phyloP scores from a whole-genome alignment of 1,139 yeast genomes.

The Starmera stellimalicola region DNA sequence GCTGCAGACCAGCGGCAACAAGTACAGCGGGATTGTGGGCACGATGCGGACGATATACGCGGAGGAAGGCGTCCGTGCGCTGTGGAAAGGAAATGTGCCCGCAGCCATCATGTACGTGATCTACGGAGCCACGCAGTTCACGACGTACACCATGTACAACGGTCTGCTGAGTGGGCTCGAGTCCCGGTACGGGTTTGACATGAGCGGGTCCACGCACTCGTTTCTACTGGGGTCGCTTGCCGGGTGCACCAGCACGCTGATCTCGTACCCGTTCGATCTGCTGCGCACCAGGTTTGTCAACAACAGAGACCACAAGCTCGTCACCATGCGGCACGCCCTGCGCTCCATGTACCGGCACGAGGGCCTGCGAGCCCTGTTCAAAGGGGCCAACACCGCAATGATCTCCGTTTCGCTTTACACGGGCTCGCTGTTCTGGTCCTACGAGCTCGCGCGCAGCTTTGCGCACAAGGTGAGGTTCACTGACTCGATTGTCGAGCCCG shows the following conservation, averaged over 20 bases:
- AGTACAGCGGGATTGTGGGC: slow-evolving; percentile 25
- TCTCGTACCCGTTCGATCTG: slow-evolving; percentile 84
- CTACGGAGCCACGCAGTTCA: slow-evolving; percentile 82
- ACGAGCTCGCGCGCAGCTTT: slow-evolving; percentile 29
- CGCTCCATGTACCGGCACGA: slow-evolving; percentile 34
- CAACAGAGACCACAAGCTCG: slow-evolving; percentile 30
- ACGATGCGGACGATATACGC: slow-evolving; percentile 29
- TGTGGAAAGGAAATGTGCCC: slow-evolving; percentile 95
- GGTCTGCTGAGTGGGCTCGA: slow-evolving; percentile 28
- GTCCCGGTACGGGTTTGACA: slow-evolving; percentile 15
- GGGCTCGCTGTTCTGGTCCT: slow-evolving; percentile 62
- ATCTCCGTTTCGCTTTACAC: slow-evolving; percentile 56
- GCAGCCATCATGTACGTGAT: slow-evolving; percentile 79
- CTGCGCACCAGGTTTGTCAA: slow-evolving; percentile 78
- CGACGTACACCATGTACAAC: slow-evolving; percentile 55
- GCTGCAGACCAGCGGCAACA: slow-evolving; percentile 28
- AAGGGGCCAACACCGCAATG: slow-evolving; percentile 57
- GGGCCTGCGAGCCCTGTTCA: slow-evolving; percentile 50
- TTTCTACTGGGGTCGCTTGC: slow-evolving; percentile 67
- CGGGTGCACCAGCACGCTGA: slow-evolving; percentile 62
- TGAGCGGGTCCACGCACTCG: slow-evolving; percentile 36
- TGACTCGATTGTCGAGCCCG: slow-evolving; percentile 38
- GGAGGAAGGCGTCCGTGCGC: slow-evolving; percentile 49
- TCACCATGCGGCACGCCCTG: slow-evolving; percentile 37
- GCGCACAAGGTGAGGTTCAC: slow-evolving; percentile 6